These are phyloP conservation scores for Styphnolobium japonicum DNA, from an alignment of 306 rosid genomes.

Conservation along the genomic window DNA sequence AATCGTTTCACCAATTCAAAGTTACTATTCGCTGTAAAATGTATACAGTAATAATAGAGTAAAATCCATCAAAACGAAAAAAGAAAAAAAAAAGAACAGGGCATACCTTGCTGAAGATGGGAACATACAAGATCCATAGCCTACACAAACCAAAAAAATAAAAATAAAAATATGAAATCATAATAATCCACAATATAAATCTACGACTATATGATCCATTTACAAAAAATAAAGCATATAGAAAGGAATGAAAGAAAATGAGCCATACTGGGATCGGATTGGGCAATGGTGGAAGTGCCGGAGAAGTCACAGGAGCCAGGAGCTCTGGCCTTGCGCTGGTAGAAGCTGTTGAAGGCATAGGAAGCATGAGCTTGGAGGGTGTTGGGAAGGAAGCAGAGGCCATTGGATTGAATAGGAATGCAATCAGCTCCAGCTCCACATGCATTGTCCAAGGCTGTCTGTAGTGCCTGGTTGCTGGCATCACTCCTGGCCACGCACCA, in stretches of 20 bases:
- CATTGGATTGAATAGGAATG: conserved; percentile 41
- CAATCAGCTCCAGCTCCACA: conserved; percentile 70
- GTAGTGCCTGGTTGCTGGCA: conserved; percentile 40
- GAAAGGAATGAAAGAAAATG: neutral
- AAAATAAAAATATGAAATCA: no score
- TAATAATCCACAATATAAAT: no score
- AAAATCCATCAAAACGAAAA: neutral
- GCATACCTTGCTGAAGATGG: conserved; percentile 65
- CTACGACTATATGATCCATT: no score
- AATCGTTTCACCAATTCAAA: neutral
- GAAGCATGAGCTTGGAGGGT: conserved; percentile 80
- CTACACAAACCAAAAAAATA: conserved; percentile 18
- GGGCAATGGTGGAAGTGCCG: conserved; percentile 63
- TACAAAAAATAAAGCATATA: no score
- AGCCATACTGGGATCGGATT: conserved; percentile 57
- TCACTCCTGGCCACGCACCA: conserved; percentile 78
- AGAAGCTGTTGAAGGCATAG: conserved; percentile 71
- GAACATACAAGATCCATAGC: conserved; percentile 79
- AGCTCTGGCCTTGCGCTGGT: conserved; percentile 47
- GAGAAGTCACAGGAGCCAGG: conserved; percentile 60
- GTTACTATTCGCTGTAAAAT: no score
- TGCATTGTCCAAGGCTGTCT: conserved; percentile 61
- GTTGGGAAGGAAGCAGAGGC: conserved; percentile 68
- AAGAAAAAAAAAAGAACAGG: neutral
- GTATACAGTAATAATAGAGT: no score